Base-by-base conservation (phyloP, 805 yeast genomes). In the Debaryomyces maramus region DNA sequence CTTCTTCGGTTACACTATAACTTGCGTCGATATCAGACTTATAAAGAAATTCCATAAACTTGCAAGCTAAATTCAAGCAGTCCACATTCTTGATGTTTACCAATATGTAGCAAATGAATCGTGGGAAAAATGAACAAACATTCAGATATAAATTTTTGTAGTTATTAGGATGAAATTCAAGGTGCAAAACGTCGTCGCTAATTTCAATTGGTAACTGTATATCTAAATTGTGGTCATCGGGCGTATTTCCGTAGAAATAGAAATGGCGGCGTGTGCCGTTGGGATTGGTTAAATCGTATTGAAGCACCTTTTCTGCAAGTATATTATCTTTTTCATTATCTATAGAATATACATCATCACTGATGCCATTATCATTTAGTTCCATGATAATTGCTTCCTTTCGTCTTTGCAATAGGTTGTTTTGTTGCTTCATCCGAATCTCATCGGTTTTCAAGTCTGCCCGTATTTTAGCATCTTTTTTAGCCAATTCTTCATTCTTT, bases 321-420 rank as follows among this genome's bases (percentile, higher is more conserved):
- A 39, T 39, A 21, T 39, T 41, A 13, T 38, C 57, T 13, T 44
- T 38, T 10, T 48, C 57, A 17, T 51, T 34, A 13, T 47, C 53
- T 39, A 54, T 18, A 11, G 48, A 28, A 41, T 38, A 61, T 26
- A 47, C 49, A 2, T 35, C 36, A 19, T 49, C 56, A 16, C 32
- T 38, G 9, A 61, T 45, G 15, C 68, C 69, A 39, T 63, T 63
- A 32, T 59, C 63, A 46, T 63, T 65, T 32, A 65, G 44, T 36
- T 65, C 70, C 3, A 27, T 36, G 28, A 65, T 16, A 9, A 63
- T 26, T 24, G 39, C 28, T 6, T 34, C 34, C 27, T 51, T 56
- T 10, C 47, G 36, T 5, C 11, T 15, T 32, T 45, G 35, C 31
- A 58, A 41, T 20, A 30, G 36, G 5, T 43, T 38, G 35, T 44